These are phyloP conservation scores for Domatiomyces globalis DNA, from an alignment of 2,329 filamentous ascomycete genomes.

Conservation along the genomic window DNA sequence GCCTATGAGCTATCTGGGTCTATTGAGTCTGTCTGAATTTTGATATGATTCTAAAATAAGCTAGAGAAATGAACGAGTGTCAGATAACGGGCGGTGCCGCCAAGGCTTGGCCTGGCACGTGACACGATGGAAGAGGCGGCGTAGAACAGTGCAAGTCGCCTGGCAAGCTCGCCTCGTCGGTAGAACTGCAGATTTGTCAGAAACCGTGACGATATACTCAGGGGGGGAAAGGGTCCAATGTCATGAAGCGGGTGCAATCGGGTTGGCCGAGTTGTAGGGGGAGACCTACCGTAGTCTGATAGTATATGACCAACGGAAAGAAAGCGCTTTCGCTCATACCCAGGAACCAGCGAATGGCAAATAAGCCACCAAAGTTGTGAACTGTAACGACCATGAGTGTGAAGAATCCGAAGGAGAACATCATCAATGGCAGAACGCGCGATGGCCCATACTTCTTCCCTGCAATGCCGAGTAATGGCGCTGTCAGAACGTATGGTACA, in stretches of 20 bases:
- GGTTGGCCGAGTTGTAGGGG: too few relatives aligned
- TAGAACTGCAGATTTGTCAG: conserved; percentile 47
- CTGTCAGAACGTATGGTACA: conserved; percentile 57
- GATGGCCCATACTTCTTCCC: conserved; percentile 55
- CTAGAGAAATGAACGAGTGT: too few relatives aligned
- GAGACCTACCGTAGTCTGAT: neutral
- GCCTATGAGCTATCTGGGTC: too few relatives aligned
- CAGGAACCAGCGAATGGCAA: conserved; percentile 55
- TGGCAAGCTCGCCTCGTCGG: conserved; percentile 54
- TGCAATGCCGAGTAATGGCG: conserved; percentile 50
- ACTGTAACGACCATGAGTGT: conserved; percentile 40
- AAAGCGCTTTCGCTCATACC: conserved; percentile 55
- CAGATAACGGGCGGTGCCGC: too few relatives aligned
- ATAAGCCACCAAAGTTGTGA: conserved; percentile 44
- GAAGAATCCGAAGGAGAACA: conserved; percentile 53
- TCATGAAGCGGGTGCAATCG: too few relatives aligned
- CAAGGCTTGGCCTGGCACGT: too few relatives aligned
- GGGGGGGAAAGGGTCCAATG: neutral
- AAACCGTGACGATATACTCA: conserved; percentile 1
- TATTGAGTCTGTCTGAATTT: too few relatives aligned
- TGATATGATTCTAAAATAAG: too few relatives aligned
- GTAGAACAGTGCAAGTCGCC: conserved; percentile 60
- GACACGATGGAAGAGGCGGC: conserved; percentile 40
- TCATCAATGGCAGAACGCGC: conserved; percentile 50
- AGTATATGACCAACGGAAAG: conserved; percentile 45